Percentiles rank a stretch among this genome's conserved stretches.
Conservation (phyloP, 106 monocot genomes). For the Dioscorea zingiberensis region DNA sequence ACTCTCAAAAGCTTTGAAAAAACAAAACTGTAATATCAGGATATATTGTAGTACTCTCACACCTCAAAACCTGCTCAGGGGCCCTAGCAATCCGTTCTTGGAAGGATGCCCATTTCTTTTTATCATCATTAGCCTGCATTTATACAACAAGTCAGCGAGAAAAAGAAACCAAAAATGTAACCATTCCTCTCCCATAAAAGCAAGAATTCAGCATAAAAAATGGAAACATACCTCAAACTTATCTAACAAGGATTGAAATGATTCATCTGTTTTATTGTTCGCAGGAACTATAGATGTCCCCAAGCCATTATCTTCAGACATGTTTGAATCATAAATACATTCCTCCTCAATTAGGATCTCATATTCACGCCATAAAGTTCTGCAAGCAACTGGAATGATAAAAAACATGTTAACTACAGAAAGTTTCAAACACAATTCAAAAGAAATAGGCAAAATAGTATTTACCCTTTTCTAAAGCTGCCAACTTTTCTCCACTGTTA, state of each 20-base stretch:
- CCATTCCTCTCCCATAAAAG: background rate
- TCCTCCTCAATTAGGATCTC: conserved; percentile 77
- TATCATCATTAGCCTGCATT: conserved; percentile 63
- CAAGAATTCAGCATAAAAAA: background rate
- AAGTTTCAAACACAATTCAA: no score
- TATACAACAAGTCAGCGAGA: background rate
- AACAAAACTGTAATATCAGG: background rate
- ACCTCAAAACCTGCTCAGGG: conserved; percentile 87
- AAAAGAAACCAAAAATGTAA: background rate
- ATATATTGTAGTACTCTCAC: background rate
- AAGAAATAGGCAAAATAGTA: no score
- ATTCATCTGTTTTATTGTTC: conserved; percentile 37
- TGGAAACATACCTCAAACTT: conserved; percentile 62
- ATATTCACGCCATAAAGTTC: conserved; percentile 69
- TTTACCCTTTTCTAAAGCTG: no score
- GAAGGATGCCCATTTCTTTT: conserved; percentile 79
- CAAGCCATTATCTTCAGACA: conserved; percentile 28
- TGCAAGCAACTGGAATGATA: conserved; percentile 48
- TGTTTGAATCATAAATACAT: conserved; percentile 28
- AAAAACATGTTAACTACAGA: background rate
- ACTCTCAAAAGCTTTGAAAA: no score
- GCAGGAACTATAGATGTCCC: conserved; percentile 33
- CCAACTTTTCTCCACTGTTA: conserved; percentile 9
- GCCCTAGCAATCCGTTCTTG: conserved; percentile 65
- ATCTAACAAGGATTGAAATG: conserved; percentile 36